A percentile compares a stretch with the other conserved stretches of the same genome.
Conservation (phyloP, 352 stramenopile genomes). For the Pythium sp. region DNA sequence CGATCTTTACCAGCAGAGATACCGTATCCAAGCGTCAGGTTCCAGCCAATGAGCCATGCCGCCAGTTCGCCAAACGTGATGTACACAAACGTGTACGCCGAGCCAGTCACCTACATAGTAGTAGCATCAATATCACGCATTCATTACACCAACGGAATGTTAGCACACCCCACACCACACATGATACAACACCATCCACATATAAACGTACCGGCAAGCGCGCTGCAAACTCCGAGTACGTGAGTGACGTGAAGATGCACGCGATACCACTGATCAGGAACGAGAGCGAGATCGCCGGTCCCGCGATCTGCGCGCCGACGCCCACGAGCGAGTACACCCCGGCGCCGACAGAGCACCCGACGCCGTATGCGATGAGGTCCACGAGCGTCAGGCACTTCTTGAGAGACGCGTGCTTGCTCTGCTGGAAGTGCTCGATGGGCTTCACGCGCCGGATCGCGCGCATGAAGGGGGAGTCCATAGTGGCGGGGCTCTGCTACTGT, state of each 20-base stretch:
- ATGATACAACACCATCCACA: background rate
- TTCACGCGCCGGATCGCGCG: constrained; percentile 62
- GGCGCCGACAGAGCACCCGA: constrained; percentile 90
- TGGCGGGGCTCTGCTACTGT: background rate
- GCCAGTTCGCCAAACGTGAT: constrained; percentile 84
- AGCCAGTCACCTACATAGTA: constrained; percentile 68
- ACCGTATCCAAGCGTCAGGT: constrained; percentile 91
- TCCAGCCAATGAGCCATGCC: constrained; percentile 92
- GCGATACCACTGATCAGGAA: constrained; percentile 87
- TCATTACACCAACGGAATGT: background rate
- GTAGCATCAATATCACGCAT: background rate
- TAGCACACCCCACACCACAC: background rate
- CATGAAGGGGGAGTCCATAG: constrained; percentile 48
- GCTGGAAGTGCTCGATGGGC: constrained; percentile 56
- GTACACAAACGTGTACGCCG: constrained; percentile 90
- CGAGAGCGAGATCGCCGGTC: constrained; percentile 86
- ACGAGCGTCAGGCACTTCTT: constrained; percentile 67
- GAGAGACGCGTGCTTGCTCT: constrained; percentile 30
- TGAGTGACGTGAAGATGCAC: constrained; percentile 91
- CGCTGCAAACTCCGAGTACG: constrained; percentile 89
- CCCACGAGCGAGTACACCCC: constrained; percentile 92
- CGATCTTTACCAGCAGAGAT: constrained; percentile 71
- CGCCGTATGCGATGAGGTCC: constrained; percentile 87
- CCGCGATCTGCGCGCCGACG: constrained; percentile 80
- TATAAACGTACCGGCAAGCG: constrained; percentile 59